These are phyloP conservation scores for Aspergillus chevalieri DNA, from an alignment of 2,329 filamentous ascomycete genomes.

Conservation along the genomic window DNA sequence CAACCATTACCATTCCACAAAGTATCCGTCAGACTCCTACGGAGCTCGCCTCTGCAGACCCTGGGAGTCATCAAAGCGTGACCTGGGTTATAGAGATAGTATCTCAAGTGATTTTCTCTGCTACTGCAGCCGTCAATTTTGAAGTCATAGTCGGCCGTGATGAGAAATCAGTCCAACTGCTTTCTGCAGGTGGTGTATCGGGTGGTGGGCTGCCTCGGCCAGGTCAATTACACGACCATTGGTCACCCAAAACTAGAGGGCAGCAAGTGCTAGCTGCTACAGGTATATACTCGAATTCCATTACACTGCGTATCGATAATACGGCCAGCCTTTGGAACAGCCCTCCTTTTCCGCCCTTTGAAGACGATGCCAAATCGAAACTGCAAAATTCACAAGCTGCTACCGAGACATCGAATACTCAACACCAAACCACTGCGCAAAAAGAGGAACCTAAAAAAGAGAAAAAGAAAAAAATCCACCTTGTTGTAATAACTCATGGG, in stretches of 20 bases:
- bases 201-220: constrained; percentile 48
- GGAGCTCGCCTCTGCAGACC: constrained; percentile 22
- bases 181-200: constrained; percentile 51
- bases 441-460: constrained; percentile 30
- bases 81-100: constrained; percentile 88
- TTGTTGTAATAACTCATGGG: constrained; percentile 90
- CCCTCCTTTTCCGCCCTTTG: constrained; percentile 69
- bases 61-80: constrained; percentile 48
- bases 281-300: constrained; percentile 77
- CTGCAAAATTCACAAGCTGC: constrained; percentile 12
- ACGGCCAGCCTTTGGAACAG: constrained; percentile 88
- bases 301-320: constrained; percentile 76
- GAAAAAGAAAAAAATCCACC: constrained; percentile 64
- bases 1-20: constrained; percentile 72
- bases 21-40: constrained; percentile 58
- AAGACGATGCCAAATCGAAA: constrained; percentile 19
- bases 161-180: constrained; percentile 70
- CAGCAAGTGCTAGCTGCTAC: constrained; percentile 58
- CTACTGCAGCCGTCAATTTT: constrained; percentile 77
- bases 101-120: constrained; percentile 91
- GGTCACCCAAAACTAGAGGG: constrained; percentile 52
- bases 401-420: constrained; percentile 7
- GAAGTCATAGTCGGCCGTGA: constrained; percentile 83
- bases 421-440: constrained; percentile 2
- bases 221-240: constrained; percentile 70